Base-by-base conservation (phyloP, 2,329 filamentous ascomycete genomes). In the Dothistroma septosporum region DNA sequence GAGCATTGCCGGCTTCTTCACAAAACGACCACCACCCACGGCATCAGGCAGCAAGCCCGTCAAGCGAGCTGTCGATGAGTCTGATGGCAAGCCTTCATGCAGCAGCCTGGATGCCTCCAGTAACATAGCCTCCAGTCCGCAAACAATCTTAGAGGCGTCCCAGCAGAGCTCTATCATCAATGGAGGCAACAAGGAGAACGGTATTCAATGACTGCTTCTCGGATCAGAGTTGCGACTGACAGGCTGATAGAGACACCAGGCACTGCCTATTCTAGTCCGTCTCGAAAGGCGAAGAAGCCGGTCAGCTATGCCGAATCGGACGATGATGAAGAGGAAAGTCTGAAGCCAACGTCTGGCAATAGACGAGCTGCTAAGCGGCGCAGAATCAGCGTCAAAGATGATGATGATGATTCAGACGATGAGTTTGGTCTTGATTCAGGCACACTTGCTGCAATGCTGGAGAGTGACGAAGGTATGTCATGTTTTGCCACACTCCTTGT, bases 291-390 rank as follows among this genome's bases (percentile, higher is more conserved):
- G 12, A 87, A 85, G 73, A 88, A 86, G 69, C 75, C 80, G 50
- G 83, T 94, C 66, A 94, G 83, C 73, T 97, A 97, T 74, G 87
- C 89, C 65, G 92, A 97, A 70, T 92, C 90, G 1, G 82, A 84
- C 19, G 80, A 82, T 56, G 88, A 91, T 12, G 88, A 91, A 54
- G 88, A 92, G 22, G 86, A 87, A 49, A 85, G 90, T 0, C 88
- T 92, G 71, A 77, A 78, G 55, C 81, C 83, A 8, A 76, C 78
- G n/a, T 77, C 79, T 11, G 75, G 75, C 48, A 76, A 77, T 55
- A 74, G 77, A 33, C 76, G 79, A 58, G 72, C 78, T 60, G 72
- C 77, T 0, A 89, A 90, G 64, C 78, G 85, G 50, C 80, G 83
- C 61, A 83, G 85, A 33, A 80, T 90, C 16, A 83, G 84, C 47